Base-by-base conservation (phyloP, 768 basidiomycete species). In the Pilatotrama ljubarskyi region DNA sequence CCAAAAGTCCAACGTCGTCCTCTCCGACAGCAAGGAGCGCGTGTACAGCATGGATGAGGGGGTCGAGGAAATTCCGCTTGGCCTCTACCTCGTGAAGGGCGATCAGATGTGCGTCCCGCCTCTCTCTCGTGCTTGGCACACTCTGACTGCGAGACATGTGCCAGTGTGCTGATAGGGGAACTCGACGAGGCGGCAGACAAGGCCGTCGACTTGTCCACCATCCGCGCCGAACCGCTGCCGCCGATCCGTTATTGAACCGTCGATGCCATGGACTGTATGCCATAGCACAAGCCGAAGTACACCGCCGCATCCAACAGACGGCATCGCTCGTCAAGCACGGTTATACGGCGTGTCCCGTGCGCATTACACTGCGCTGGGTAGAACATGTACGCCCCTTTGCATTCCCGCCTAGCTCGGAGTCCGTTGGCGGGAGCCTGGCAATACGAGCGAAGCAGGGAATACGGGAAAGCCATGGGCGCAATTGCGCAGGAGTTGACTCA, bases 1-100 rank as follows among this genome's bases (percentile, higher is more conserved):
- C 80, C 89, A 94, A 74, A 93, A 93, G 75, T 93, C 93, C 32
- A 98, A 98, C 74, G 85, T 98, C 69, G 94, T 99, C 65, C 85
- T 99, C 57, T 89, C 95, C 14, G 92, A 95, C 71, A 91, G 88
- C 58, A 93, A 90, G 70, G 97, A 99, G 72, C 87, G 96, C 66
- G 87, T 98, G 35, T 98, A 91, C 73, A 91, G 89, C 69, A 75
- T 84, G 53, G 97, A 99, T 15, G 91, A 92, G 68, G 90, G 91
- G 40, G 94, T 97, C 25, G 93, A 98, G 75, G 95, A 98, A 79
- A 86, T 95, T 10, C 91, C 93, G 0, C 80, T 98, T 24, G 97
- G 97, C 0, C 80, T 98, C 44, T 98, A 99, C 75, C 87, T 99
- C 69, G 94, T 99, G 71, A 95, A 98, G 69, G 97, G 97, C 2